These are phyloP conservation scores for Collybia mongolica DNA, from an alignment of 768 basidiomycete species.

Conservation along the genomic window DNA sequence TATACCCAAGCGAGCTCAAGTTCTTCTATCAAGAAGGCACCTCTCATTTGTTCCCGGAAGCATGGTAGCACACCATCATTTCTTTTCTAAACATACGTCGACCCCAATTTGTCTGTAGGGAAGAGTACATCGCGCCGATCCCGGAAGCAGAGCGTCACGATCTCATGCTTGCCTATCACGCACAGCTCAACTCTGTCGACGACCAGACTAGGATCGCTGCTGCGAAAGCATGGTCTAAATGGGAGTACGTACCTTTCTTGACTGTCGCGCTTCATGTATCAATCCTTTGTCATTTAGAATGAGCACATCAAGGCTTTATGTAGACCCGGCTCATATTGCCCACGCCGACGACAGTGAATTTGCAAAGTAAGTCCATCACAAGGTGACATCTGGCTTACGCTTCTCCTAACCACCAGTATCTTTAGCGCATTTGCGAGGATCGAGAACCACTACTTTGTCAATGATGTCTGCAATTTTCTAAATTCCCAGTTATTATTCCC, in stretches of 20 bases:
- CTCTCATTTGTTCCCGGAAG: constrained; percentile 82
- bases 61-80: constrained; percentile 53
- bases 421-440: constrained; percentile 81
- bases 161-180: constrained; percentile 82
- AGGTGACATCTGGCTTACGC: constrained; percentile 3
- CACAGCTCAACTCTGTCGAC: constrained; percentile 71
- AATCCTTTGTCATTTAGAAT: constrained; percentile 49
- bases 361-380: constrained; percentile 54
- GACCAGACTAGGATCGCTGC: constrained; percentile 63
- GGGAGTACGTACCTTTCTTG: constrained; percentile 66
- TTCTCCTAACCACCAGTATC: background rate
- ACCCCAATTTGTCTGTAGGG: constrained; percentile 45
- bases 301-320: constrained; percentile 72
- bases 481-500: background rate
- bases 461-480: constrained; percentile 47
- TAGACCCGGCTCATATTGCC: constrained; percentile 67
- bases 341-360: constrained; percentile 72
- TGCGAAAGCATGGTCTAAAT: constrained; percentile 86
- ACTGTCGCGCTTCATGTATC: background rate
- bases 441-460: constrained; percentile 90
- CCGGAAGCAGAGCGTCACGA: constrained; percentile 79
- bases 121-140: constrained; percentile 78
- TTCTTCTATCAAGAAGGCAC: constrained; percentile 94
- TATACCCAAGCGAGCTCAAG: constrained; percentile 58
- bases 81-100: background rate